Evolutionary conservation across 1,284 basidiomycete genomes (phyloP).

Genomic region (Ganoderma leucocontextum): DNA sequence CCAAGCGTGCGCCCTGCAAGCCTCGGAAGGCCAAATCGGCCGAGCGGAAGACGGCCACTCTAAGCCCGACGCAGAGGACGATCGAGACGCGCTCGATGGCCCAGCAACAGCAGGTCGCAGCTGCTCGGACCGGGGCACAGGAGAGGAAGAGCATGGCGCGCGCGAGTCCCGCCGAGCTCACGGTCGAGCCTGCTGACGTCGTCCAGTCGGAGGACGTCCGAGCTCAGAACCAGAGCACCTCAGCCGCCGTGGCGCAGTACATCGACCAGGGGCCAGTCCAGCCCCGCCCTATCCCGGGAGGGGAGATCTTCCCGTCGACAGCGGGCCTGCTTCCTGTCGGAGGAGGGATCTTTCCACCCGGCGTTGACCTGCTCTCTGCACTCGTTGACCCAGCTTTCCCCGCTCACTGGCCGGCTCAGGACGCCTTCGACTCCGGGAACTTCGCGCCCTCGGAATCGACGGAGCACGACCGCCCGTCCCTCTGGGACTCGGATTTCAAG

Average conservation of each 20-base stretch:
- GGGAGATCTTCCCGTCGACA: too few relatives aligned
- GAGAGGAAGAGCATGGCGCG: background rate
- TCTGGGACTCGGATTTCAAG: background rate
- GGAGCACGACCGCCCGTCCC: slow-evolving; percentile 1
- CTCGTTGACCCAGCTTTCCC: background rate
- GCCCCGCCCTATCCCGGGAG: background rate
- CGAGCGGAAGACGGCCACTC: slow-evolving; percentile 2
- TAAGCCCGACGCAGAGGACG: background rate
- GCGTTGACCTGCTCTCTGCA: too few relatives aligned
- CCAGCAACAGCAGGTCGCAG: background rate
- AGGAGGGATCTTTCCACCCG: too few relatives aligned
- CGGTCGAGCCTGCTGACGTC: background rate
- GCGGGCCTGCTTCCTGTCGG: too few relatives aligned
- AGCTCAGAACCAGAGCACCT: background rate
- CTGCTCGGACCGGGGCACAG: background rate
- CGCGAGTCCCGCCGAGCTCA: background rate
- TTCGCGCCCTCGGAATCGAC: background rate
- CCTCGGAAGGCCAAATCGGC: background rate
- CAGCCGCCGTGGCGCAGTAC: background rate
- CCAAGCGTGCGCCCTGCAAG: slow-evolving; percentile 1
- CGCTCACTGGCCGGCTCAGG: background rate
- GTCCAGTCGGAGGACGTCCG: background rate
- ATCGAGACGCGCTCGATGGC: background rate
- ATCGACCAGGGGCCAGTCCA: background rate
- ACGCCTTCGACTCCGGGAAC: background rate